Base-by-base conservation (phyloP, 345 rosid species). In the Eucalyptus tenuipes region DNA sequence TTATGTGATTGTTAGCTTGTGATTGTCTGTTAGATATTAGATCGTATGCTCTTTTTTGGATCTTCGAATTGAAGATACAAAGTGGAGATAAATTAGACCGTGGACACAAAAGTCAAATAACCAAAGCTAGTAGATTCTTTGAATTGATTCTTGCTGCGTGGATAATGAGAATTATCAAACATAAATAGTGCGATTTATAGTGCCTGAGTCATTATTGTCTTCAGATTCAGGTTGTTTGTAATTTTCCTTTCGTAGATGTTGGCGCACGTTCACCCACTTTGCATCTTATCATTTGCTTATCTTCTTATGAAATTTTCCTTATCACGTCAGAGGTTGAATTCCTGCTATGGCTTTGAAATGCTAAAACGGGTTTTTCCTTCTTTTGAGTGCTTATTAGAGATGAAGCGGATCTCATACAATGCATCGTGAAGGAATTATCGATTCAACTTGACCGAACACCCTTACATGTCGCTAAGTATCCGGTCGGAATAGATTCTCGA, bases 341-440 rank as follows among this genome's bases (percentile, higher is more conserved):
- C 75, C 3, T 64, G 37, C 37, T 10, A 15, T 31, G 6, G 42
- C 22, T 66, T 66, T 66, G 22, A 66, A 7, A 31, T n/a, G 42
- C 12, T 68, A 68, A 66, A 66, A 31, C 3, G 0, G 0, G 1
- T 68, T 16, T 8, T 0, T 16, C 42, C 16, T 16, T 68, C 42
- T 68, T 5, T 31, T 68, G 80, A 68, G 12, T 17, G 42, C 24
- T 8, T 4, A 68, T 31, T 2, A 68, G 42, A 68, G 2, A 68
- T 8, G 80, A 68, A 16, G 80, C 42, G 9, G 24, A 52, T 0
- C 55, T 52, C 24, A 17, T 52, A 18, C 33, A 6, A 61, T 29
- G 16, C 68, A 61, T 61, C 4, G 4, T 61, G 0, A 29, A 61
- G 17, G 68, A 61, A 27, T 6, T 61, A 61, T 61, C 17, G 0